Evolutionary conservation across 1,284 basidiomycete genomes (phyloP).

Genomic region (Ceratobasidium sp.): DNA sequence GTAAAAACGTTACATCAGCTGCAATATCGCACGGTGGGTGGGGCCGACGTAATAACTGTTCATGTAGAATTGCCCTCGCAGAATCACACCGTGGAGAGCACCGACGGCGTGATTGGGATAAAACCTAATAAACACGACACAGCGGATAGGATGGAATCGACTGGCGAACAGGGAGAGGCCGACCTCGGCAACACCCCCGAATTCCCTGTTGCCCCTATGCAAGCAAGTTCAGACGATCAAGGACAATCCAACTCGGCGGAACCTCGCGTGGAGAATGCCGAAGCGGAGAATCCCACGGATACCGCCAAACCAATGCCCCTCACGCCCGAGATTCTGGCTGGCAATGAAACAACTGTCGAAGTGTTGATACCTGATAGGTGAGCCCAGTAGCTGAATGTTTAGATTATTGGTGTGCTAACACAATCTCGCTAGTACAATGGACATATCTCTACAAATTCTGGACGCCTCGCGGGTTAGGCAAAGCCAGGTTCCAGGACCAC

Average conservation of each 20-base stretch:
- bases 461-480: background rate
- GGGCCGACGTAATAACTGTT: slow-evolving; percentile 15
- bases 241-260: background rate
- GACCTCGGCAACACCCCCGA: too few species aligned
- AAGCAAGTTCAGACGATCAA: background rate
- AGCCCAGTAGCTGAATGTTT: background rate
- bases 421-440: slow-evolving; percentile 14
- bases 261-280: background rate
- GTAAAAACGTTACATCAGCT: slow-evolving; percentile 9
- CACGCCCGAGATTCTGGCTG: slow-evolving; percentile 24
- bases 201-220: background rate
- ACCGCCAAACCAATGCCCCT: slow-evolving; percentile 10
- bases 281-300: background rate
- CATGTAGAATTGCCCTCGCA: slow-evolving; percentile 23
- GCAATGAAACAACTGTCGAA: slow-evolving; percentile 7
- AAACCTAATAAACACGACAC: background rate
- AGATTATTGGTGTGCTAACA: background rate
- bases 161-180: background rate
- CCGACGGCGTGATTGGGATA: background rate
- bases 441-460: slow-evolving; percentile 15
- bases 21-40: slow-evolving; percentile 33
- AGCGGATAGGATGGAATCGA: background rate
- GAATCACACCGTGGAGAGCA: background rate
- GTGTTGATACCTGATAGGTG: slow-evolving; percentile 39
- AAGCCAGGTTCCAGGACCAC: slow-evolving; percentile 11